Conservation (phyloP, 495 filamentous ascomycete genomes). For the Daldinia grandis region DNA sequence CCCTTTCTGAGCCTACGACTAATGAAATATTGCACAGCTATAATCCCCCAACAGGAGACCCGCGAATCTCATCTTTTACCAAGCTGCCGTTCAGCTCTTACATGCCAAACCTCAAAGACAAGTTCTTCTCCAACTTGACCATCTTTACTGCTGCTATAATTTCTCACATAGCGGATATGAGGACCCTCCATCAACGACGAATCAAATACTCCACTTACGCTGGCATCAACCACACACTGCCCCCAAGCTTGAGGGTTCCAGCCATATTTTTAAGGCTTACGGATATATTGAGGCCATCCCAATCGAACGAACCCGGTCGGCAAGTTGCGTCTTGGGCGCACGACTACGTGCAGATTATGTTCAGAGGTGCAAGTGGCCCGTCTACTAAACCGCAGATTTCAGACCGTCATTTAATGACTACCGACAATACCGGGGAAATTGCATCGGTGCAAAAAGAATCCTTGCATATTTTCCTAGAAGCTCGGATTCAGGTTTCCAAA, state of each 20-base stretch:
- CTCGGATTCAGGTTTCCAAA: conserved; percentile 49
- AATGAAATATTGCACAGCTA: conserved; percentile 24
- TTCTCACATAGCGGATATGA: conserved; percentile 55
- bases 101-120: conserved; percentile 46
- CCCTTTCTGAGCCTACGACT: conserved; percentile 8
- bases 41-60: conserved; percentile 34
- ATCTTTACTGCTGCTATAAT: conserved; percentile 53
- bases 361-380: conserved; percentile 53
- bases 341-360: conserved; percentile 62
- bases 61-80: conserved; percentile 45
- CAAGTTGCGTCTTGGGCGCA: conserved; percentile 56
- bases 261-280: conserved; percentile 55
- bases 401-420: conserved; percentile 11
- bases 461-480: conserved; percentile 50
- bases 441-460: conserved; percentile 40
- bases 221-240: conserved; percentile 38
- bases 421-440: conserved; percentile 27
- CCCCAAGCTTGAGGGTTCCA: conserved; percentile 52
- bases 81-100: conserved; percentile 50
- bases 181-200: conserved; percentile 51
- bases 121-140: conserved; percentile 52
- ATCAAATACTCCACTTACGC: conserved; percentile 43
- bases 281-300: conserved; percentile 49
- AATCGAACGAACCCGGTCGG: conserved; percentile 26
- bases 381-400: conserved; percentile 15